A percentile compares a stretch with the other conserved stretches of the same genome.
Evolutionary conservation across 164 flowering plant genomes (phyloP).

Genomic region (Platanus orientalis): DNA sequence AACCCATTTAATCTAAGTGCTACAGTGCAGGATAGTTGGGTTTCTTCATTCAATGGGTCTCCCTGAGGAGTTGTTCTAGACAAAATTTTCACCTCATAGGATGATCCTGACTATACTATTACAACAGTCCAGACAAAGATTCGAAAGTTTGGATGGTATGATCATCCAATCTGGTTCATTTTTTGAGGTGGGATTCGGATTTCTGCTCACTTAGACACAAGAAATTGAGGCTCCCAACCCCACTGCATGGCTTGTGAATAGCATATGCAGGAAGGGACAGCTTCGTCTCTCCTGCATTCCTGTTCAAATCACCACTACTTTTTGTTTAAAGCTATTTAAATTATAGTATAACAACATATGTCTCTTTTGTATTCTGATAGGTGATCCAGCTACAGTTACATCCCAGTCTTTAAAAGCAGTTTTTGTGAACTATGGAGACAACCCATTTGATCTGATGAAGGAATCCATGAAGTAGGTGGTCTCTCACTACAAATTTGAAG

Average conservation of each 20-base stretch:
- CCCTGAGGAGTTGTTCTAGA: not conserved
- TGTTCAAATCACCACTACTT: not conserved
- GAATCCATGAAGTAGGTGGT: constrained; percentile 61
- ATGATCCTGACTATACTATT: not conserved
- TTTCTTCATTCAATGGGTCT: not conserved
- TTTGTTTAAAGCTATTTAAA: not conserved
- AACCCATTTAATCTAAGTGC: not conserved
- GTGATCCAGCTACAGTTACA: constrained; percentile 46
- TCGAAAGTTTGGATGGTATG: not conserved
- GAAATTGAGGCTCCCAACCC: not conserved
- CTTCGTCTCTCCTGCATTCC: not conserved
- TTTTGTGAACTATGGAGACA: constrained; percentile 49
- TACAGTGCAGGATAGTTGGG: not conserved
- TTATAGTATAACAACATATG: not conserved
- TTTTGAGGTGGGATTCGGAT: not conserved
- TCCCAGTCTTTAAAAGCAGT: constrained; percentile 42
- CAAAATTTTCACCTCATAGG: not conserved
- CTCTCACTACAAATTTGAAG: constrained; percentile 1
- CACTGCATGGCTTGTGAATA: not conserved
- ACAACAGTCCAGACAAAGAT: not conserved
- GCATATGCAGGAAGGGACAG: not conserved
- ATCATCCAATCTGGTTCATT: not conserved
- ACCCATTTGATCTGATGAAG: constrained; percentile 55
- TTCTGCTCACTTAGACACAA: not conserved
- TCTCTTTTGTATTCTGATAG: constrained; percentile 25